These are phyloP conservation scores for Exophiala viscosa DNA, from an alignment of 2,329 filamentous ascomycete species.

Conservation along the genomic window DNA sequence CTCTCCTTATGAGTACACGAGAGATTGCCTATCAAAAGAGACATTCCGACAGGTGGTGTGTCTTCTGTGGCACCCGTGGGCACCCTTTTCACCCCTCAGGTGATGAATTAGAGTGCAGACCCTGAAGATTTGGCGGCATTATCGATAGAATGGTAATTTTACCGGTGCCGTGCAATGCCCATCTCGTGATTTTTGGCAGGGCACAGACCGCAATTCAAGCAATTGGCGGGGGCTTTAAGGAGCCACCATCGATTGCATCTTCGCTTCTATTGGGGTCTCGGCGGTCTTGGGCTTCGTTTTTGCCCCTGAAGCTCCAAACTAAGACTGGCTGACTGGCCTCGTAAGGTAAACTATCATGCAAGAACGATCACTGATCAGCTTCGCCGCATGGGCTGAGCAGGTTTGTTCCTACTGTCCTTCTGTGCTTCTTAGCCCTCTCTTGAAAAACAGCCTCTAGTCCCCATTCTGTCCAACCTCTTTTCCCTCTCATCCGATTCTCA, in stretches of 20 bases:
- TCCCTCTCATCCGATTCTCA: not conserved
- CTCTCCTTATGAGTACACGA: not conserved
- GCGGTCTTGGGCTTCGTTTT: not conserved
- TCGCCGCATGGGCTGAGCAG: not conserved
- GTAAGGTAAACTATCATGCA: too few relatives aligned
- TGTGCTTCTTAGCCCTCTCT: not conserved
- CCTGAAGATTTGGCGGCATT: not conserved
- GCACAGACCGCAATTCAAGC: not conserved
- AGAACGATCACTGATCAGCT: not conserved
- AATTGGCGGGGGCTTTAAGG: not conserved
- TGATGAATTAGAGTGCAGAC: conserved; percentile 1
- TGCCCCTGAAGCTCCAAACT: conserved; percentile 4
- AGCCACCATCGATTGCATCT: not conserved
- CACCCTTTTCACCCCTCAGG: not conserved
- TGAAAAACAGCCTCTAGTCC: not conserved
- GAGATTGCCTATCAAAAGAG: not conserved
- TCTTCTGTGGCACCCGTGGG: not conserved
- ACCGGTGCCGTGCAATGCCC: not conserved
- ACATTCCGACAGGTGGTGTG: conserved; percentile 1
- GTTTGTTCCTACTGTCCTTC: not conserved
- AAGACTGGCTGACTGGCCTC: too few relatives aligned
- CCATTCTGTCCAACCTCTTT: not conserved
- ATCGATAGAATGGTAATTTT: conserved; percentile 18
- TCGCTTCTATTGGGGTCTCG: conserved; percentile 1
- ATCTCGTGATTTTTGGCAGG: conserved; percentile 3